phyloP scores from a whole-genome alignment of 345 rosid species.

The Alliaria petiolata region DNA sequence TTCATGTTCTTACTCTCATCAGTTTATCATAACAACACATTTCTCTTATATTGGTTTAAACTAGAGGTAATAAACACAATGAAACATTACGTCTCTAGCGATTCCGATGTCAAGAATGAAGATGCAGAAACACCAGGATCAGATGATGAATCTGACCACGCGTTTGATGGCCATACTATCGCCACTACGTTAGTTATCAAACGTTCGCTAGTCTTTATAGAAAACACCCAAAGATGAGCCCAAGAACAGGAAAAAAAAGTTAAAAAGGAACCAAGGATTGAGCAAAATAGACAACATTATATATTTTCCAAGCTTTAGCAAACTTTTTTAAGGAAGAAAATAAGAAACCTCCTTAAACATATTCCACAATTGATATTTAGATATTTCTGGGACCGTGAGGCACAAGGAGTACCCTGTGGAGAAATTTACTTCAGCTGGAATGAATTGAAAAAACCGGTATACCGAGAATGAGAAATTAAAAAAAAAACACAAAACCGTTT shows the following conservation, averaged over 20 bases:
- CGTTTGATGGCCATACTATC: too few relatives aligned
- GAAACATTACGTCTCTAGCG: too few relatives aligned
- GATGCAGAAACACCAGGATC: too few relatives aligned
- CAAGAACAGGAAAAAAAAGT: background rate
- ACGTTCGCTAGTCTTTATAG: background rate
- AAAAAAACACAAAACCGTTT: slow-evolving; percentile 21
- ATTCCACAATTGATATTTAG: background rate
- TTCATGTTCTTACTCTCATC: too few relatives aligned
- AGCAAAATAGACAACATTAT: background rate
- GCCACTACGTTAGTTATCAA: background rate
- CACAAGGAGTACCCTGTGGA: slow-evolving; percentile 11
- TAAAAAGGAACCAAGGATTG: background rate
- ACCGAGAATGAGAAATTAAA: slow-evolving; percentile 10
- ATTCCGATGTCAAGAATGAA: too few relatives aligned
- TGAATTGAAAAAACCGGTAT: background rate
- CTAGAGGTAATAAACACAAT: too few relatives aligned
- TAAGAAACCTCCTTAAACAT: background rate
- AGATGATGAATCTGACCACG: too few relatives aligned
- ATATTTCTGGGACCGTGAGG: too few relatives aligned
- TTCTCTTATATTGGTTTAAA: too few relatives aligned
- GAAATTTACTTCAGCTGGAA: background rate
- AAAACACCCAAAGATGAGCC: too few relatives aligned
- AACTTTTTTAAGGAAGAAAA: background rate
- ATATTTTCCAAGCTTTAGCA: background rate
- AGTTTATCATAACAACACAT: too few relatives aligned